Evolutionary conservation across 768 basidiomycete species (phyloP).

Genomic region (Tephrocybe sp.): DNA sequence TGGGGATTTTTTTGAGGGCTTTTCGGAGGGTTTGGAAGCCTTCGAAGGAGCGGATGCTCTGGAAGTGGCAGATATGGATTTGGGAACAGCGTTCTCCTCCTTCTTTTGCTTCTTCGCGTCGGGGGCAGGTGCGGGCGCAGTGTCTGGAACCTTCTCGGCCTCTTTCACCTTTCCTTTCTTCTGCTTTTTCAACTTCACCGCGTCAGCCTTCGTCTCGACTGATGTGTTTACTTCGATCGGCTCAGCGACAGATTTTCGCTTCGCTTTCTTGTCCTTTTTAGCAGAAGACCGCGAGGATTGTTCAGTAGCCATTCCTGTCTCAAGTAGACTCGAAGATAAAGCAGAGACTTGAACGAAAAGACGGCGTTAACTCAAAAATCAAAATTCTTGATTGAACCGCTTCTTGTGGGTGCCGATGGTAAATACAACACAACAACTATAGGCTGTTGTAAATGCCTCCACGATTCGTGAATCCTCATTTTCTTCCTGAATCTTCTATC

Average conservation of each 20-base stretch:
- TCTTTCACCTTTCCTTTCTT: constrained; percentile 11
- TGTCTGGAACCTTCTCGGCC: background rate
- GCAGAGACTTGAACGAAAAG: no score
- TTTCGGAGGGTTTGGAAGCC: constrained; percentile 7
- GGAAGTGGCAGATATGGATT: constrained; percentile 11
- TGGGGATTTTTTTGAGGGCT: constrained; percentile 15
- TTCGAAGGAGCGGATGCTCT: constrained; percentile 6
- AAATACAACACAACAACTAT: constrained; percentile 20
- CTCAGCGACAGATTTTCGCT: constrained; percentile 18
- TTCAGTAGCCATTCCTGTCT: constrained; percentile 17
- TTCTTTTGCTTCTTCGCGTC: background rate
- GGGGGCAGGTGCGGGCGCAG: background rate
- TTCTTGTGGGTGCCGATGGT: constrained; percentile 9
- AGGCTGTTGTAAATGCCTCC: constrained; percentile 22
- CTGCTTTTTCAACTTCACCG: constrained; percentile 7
- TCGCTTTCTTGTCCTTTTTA: constrained; percentile 24
- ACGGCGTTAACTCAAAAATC: no score
- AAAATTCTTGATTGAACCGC: constrained; percentile 18
- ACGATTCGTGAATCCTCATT: constrained; percentile 50
- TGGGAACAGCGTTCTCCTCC: background rate
- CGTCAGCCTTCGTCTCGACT: constrained; percentile 4
- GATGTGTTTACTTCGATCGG: constrained; percentile 14
- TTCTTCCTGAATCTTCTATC: constrained; percentile 29
- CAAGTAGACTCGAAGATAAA: background rate
- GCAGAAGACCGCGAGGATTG: constrained; percentile 12